Evolutionary conservation across 169 alveolate species (phyloP), one percentile per base, ranked within the genome.

Genomic region (Plasmodium fragile): DNA sequence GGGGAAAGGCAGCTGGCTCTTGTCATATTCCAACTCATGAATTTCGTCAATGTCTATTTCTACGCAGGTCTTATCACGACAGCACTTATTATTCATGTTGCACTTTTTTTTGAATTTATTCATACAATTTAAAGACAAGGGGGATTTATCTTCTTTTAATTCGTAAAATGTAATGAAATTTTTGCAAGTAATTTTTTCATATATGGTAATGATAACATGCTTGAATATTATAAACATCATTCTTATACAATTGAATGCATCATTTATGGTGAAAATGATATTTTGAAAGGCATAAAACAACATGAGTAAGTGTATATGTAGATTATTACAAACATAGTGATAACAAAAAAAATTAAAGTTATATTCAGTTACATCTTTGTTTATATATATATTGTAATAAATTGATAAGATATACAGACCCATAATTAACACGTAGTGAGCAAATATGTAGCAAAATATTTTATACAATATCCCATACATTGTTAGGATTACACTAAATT

Each of bases 171-270:
- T 84, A 25, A 84, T 84, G 22, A 84, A 84, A 84, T 73, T 84
- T 84, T 84, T 84, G 79, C 93, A 84, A 5, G 93, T 84, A 43
- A 84, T 84, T 84, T 84, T 84, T 39, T 84, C 93, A 84, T 84
- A 84, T 72, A 84, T 73, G 72, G 28, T 84, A 16, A 84, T 65
- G 16, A 84, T 84, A 28, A 84, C 11, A 84, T 84, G 93, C 41
- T 84, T 84, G 30, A 84, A 28, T 72, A 84, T 32, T 18, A 84
- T 84, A 28, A 73, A 28, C 59, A 75, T 36, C 93, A 84, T 84
- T 59, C 93, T 16, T 45, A 84, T 72, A 52, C 93, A 84, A 73
- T 84, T 84, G 43, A 84, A 84, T 30, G 93, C 39, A 34, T 84
- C 93, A 73, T 84, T 84, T 72, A 84, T 84, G 25, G 93, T 84